Evolutionary conservation across 2,329 filamentous ascomycete genomes (phyloP).

Genomic region (Colletotrichum scovillei): DNA sequence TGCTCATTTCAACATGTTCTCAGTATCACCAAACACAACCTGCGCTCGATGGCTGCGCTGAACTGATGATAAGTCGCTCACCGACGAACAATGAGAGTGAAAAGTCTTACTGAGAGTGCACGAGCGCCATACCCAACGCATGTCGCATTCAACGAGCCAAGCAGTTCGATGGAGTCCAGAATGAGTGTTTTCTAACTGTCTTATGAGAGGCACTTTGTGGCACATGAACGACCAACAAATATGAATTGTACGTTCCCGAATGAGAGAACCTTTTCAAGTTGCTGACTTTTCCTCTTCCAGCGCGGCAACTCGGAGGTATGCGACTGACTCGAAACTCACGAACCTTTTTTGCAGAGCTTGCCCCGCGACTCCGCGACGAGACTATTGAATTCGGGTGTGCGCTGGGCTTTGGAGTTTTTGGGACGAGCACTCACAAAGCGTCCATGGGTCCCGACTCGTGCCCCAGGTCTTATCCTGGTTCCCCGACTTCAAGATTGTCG

Average conservation of each 20-base stretch:
- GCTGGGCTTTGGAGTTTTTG: neutral
- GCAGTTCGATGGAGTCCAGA: neutral
- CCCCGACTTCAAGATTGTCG: neutral
- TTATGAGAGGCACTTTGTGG: neutral
- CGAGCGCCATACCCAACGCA: neutral
- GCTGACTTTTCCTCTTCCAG: constrained; percentile 8
- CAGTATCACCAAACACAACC: neutral
- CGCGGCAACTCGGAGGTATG: neutral
- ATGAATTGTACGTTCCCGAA: constrained; percentile 2
- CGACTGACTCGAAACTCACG: constrained; percentile 18
- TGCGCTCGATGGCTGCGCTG: neutral
- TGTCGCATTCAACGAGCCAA: neutral
- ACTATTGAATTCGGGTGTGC: neutral
- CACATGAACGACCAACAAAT: neutral
- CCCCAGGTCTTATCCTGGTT: neutral
- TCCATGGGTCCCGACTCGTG: constrained; percentile 21
- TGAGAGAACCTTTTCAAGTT: neutral
- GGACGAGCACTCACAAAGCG: constrained; percentile 6
- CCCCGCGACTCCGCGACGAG: neutral
- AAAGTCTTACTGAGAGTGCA: too few species aligned
- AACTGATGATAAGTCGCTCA: neutral
- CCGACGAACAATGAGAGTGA: neutral
- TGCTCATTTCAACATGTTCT: neutral
- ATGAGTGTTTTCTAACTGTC: neutral
- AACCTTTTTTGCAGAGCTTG: constrained; percentile 15